phyloP scores from a whole-genome alignment of 1,284 basidiomycete species.

The Ustilago sp. region DNA sequence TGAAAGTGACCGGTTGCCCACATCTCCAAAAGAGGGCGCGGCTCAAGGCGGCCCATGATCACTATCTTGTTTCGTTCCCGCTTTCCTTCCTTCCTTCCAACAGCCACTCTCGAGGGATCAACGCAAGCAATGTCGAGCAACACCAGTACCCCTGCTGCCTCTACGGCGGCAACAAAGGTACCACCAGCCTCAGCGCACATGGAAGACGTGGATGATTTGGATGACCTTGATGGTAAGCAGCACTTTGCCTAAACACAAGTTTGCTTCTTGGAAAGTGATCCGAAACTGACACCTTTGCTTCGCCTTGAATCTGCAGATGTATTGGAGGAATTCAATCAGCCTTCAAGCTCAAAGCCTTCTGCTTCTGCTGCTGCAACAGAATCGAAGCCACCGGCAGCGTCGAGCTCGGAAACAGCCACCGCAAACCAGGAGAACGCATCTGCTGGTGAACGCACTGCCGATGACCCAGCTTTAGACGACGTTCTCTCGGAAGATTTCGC shows the following conservation, averaged over 20 bases:
- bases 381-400: constrained; percentile 46
- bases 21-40: neutral
- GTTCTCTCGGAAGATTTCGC: constrained; percentile 74
- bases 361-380: constrained; percentile 52
- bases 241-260: too few relatives aligned
- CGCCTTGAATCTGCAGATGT: neutral
- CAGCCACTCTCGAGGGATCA: neutral
- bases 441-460: constrained; percentile 10
- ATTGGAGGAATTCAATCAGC: constrained; percentile 71
- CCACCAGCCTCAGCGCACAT: constrained; percentile 29
- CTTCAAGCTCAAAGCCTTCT: constrained; percentile 28
- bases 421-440: neutral
- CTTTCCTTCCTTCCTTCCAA: neutral
- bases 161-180: constrained; percentile 16
- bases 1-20: constrained; percentile 39
- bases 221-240: constrained; percentile 65
- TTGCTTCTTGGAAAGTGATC: neutral
- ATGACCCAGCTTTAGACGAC: constrained; percentile 55
- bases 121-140: constrained; percentile 20
- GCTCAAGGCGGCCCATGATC: neutral
- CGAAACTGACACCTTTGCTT: constrained; percentile 1
- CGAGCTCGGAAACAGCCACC: neutral
- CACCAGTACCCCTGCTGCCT: neutral
- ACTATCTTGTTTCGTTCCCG: neutral
- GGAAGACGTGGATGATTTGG: constrained; percentile 61